Conservation (phyloP, 2,329 filamentous ascomycete genomes). For the Colletotrichum lentis region DNA sequence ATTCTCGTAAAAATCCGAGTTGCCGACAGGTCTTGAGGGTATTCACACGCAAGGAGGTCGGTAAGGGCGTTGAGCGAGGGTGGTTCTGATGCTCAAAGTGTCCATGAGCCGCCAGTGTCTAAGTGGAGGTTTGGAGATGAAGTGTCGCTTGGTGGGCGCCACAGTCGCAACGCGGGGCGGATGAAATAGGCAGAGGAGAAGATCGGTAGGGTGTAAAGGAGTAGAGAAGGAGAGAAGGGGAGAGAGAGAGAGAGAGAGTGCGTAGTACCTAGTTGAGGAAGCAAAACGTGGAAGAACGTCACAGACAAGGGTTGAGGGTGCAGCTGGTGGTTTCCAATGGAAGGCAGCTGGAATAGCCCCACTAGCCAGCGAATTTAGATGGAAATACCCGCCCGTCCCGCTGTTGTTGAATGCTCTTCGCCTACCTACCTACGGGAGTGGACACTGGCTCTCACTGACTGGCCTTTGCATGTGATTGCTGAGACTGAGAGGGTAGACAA, state of each 20-base stretch:
- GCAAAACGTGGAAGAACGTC: slow-evolving; percentile 27
- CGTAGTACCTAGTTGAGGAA: too few species aligned
- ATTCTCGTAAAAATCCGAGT: not conserved
- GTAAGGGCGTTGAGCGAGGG: slow-evolving; percentile 33
- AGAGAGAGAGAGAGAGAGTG: slow-evolving; percentile 7
- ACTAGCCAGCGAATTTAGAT: slow-evolving; percentile 23
- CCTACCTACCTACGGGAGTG: not conserved
- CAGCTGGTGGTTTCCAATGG: slow-evolving; percentile 24
- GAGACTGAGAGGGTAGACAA: too few species aligned
- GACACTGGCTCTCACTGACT: not conserved
- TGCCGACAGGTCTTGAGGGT: slow-evolving; percentile 15
- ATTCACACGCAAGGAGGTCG: slow-evolving; percentile 36
- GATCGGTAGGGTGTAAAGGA: not conserved
- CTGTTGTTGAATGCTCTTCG: slow-evolving; percentile 15
- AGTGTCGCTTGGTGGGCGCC: slow-evolving; percentile 1
- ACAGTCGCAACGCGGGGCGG: not conserved
- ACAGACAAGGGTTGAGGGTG: slow-evolving; percentile 25
- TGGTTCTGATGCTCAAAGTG: slow-evolving; percentile 32
- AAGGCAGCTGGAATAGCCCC: slow-evolving; percentile 3
- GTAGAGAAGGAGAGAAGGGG: not conserved
- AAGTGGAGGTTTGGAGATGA: slow-evolving; percentile 15
- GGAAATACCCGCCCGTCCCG: slow-evolving; percentile 30
- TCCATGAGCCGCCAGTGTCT: slow-evolving; percentile 35
- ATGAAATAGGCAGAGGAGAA: not conserved
- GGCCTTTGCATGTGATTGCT: slow-evolving; percentile 12